These are phyloP conservation scores for Backusella macrospora DNA, from an alignment of 192 early-diverging fungal species.

Conservation along the genomic window DNA sequence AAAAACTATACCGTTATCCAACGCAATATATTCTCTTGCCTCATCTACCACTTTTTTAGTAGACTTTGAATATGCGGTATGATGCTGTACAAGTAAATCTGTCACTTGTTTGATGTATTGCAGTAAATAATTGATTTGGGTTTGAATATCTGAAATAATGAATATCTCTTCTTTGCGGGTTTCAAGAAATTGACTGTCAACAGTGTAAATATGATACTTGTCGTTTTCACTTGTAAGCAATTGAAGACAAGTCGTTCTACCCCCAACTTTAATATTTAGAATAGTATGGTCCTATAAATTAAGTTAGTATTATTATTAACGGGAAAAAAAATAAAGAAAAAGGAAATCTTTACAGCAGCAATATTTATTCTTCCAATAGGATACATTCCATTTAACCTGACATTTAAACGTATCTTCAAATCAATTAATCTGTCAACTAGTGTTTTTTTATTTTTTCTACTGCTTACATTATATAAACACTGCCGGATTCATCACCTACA, in stretches of 20 bases:
- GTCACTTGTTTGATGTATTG: not conserved
- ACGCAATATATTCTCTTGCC: not conserved
- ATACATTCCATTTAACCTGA: constrained; percentile 19
- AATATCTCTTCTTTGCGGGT: constrained; percentile 6
- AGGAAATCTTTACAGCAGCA: not conserved
- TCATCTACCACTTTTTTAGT: not conserved
- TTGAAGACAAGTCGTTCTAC: not conserved
- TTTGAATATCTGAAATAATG: constrained; percentile 18
- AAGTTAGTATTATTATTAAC: not conserved
- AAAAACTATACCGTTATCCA: not conserved
- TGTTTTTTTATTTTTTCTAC: not conserved
- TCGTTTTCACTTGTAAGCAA: not conserved
- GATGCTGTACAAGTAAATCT: not conserved
- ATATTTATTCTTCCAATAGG: constrained; percentile 9
- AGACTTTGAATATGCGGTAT: not conserved
- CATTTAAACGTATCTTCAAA: not conserved
- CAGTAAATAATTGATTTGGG: constrained; percentile 11
- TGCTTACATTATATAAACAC: constrained; percentile 6
- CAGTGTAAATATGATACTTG: not conserved
- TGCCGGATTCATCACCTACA: not conserved
- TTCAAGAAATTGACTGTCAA: not conserved
- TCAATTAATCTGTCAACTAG: not conserved
- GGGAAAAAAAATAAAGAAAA: too few species aligned
- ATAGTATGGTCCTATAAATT: not conserved
- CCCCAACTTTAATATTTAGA: not conserved